A percentile compares a stretch with the other conserved stretches of the same genome.
Conservation (phyloP, 345 rosid species). For the Brassica juncea region DNA sequence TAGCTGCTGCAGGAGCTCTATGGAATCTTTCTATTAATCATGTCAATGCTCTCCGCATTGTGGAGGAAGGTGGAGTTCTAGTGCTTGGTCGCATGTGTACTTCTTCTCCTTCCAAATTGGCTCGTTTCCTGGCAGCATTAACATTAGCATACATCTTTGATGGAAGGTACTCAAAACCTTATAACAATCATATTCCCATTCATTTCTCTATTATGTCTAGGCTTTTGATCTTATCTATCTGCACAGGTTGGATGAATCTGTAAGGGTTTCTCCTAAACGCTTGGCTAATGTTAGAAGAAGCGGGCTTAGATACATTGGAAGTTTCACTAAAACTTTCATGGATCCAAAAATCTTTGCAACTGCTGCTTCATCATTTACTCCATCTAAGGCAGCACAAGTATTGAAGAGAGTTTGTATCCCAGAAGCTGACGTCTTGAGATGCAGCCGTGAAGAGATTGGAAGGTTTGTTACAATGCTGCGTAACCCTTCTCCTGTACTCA, state of each 20-base stretch:
- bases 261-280: conserved; percentile 4
- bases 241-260: conserved; percentile 57
- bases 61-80: conserved; percentile 72
- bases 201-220: conserved; percentile 29
- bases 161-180: conserved; percentile 53
- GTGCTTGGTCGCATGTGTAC: conserved; percentile 61
- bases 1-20: conserved; percentile 83
- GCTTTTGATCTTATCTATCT: not conserved
- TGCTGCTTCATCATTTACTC: conserved; percentile 68
- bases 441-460: conserved; percentile 80
- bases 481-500: conserved; percentile 56
- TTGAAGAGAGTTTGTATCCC: conserved; percentile 80
- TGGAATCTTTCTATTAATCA: conserved; percentile 82
- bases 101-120: conserved; percentile 71
- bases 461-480: conserved; percentile 73
- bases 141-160: conserved; percentile 58
- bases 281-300: conserved; percentile 61
- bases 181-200: conserved; percentile 60
- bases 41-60: conserved; percentile 68
- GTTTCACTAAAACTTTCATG: conserved; percentile 54
- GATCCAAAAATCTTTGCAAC: conserved; percentile 62
- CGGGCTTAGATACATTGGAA: conserved; percentile 66
- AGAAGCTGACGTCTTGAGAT: conserved; percentile 90
- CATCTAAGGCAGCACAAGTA: conserved; percentile 68
- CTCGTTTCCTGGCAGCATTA: conserved; percentile 64